Evolutionary conservation across 768 basidiomycete species (phyloP).

Genomic region (Hydnum rufescens): DNA sequence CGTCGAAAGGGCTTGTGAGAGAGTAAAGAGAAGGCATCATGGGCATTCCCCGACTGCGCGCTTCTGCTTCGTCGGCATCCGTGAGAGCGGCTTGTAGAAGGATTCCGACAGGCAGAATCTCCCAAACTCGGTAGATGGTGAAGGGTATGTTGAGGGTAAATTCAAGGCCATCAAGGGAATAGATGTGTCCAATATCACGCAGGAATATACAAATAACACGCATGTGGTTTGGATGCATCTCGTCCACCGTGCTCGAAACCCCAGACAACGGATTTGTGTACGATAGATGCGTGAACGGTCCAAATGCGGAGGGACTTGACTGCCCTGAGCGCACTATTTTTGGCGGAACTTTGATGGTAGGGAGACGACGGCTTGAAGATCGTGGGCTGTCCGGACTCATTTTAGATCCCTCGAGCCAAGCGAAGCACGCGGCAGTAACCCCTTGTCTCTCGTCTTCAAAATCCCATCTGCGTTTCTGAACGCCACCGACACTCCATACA

Average conservation of each 20-base stretch:
- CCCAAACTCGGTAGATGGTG: conserved; percentile 60
- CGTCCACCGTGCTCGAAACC: conserved; percentile 20
- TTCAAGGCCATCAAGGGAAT: conserved; percentile 46
- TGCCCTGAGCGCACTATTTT: too few species aligned
- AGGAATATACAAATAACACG: conserved; percentile 56
- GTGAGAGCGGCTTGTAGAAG: conserved; percentile 60
- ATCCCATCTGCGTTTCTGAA: conserved; percentile 54
- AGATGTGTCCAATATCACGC: conserved; percentile 53
- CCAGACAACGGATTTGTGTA: conserved; percentile 20
- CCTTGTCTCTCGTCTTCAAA: conserved; percentile 50
- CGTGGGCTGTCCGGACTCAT: conserved; percentile 16
- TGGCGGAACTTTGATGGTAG: conserved; percentile 12
- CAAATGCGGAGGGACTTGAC: conserved; percentile 33
- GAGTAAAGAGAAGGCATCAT: conserved; percentile 61
- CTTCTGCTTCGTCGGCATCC: conserved; percentile 40
- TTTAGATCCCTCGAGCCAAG: conserved; percentile 31
- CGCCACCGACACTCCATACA: conserved; percentile 42
- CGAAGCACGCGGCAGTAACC: conserved; percentile 67
- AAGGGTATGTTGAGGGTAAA: conserved; percentile 69
- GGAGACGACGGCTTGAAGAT: conserved; percentile 11
- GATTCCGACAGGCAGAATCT: conserved; percentile 56
- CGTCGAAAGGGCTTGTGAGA: conserved; percentile 55
- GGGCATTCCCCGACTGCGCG: conserved; percentile 19
- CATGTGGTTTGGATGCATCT: neutral
- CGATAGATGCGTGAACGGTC: conserved; percentile 25